A percentile compares a stretch with the other conserved stretches of the same genome.
phyloP scores from a whole-genome alignment of 2,329 filamentous ascomycete species.

The Arthrobotrys entomopaga region DNA sequence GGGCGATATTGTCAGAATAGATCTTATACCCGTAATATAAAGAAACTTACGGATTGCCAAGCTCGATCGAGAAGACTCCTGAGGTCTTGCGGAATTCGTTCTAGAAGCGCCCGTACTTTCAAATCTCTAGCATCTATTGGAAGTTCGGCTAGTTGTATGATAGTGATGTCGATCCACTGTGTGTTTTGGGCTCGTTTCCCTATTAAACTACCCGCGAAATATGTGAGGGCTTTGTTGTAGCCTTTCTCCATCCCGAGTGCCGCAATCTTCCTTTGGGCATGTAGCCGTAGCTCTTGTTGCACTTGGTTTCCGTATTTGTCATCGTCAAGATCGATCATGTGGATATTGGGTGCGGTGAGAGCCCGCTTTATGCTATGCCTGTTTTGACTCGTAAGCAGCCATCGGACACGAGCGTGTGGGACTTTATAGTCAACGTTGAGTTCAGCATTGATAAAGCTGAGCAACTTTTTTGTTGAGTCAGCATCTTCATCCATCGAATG shows the following conservation, averaged over 20 bases:
- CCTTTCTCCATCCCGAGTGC: slow-evolving; percentile 61
- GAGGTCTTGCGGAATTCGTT: slow-evolving; percentile 63
- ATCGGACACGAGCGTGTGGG: slow-evolving; percentile 60
- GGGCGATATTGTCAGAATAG: background rate
- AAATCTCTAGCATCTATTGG: slow-evolving; percentile 62
- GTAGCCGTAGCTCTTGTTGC: slow-evolving; percentile 61
- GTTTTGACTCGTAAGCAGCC: slow-evolving; percentile 63
- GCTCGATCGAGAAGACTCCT: slow-evolving; percentile 62
- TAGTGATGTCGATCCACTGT: slow-evolving; percentile 65
- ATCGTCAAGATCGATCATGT: slow-evolving; percentile 62
- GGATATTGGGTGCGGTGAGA: slow-evolving; percentile 59
- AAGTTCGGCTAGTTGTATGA: slow-evolving; percentile 63
- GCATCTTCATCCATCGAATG: slow-evolving; percentile 62
- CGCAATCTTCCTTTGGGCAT: slow-evolving; percentile 62
- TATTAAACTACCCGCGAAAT: slow-evolving; percentile 64
- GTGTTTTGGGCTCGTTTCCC: slow-evolving; percentile 64
- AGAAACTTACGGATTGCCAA: slow-evolving; percentile 59
- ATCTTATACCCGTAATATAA: background rate
- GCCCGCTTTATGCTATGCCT: slow-evolving; percentile 60
- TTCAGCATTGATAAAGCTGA: slow-evolving; percentile 61
- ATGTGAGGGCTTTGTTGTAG: slow-evolving; percentile 64
- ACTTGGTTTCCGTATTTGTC: slow-evolving; percentile 62
- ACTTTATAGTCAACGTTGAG: slow-evolving; percentile 57
- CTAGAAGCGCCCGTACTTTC: slow-evolving; percentile 62
- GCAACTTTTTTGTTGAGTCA: slow-evolving; percentile 61